These are phyloP conservation scores for Xylaria sp. DNA, from an alignment of 2,329 filamentous ascomycete genomes.

Conservation along the genomic window DNA sequence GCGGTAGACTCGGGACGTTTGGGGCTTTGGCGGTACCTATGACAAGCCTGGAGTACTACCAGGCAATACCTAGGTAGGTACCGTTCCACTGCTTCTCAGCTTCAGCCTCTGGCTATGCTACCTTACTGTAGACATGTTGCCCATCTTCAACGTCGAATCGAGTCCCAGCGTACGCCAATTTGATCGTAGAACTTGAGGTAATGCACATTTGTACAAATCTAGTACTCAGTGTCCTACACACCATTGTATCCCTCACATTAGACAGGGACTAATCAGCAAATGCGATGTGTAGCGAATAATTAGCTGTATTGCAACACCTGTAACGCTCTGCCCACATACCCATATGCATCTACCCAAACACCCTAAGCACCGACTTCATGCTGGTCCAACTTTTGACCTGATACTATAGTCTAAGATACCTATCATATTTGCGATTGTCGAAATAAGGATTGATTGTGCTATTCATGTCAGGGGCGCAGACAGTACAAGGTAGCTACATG, in stretches of 20 bases:
- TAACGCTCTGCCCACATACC: neutral
- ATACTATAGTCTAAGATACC: no score
- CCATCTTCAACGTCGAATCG: neutral
- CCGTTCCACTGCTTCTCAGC: slow-evolving; percentile 7
- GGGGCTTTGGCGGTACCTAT: neutral
- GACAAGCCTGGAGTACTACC: no score
- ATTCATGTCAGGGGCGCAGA: neutral
- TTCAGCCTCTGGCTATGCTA: slow-evolving; percentile 3
- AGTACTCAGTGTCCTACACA: neutral
- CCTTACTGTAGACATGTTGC: neutral
- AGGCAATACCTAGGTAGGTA: neutral
- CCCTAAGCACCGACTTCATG: no score
- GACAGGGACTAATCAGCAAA: neutral
- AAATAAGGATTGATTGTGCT: neutral
- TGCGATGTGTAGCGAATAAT: neutral
- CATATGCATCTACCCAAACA: no score
- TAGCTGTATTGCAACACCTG: neutral
- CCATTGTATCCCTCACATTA: neutral
- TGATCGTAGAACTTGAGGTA: neutral
- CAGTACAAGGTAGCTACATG: neutral
- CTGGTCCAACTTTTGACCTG: no score
- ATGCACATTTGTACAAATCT: neutral
- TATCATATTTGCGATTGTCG: neutral
- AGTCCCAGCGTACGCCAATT: neutral
- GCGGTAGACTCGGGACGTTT: neutral